Conservation (phyloP, 805 yeast genomes). For the Candida quercuum region DNA sequence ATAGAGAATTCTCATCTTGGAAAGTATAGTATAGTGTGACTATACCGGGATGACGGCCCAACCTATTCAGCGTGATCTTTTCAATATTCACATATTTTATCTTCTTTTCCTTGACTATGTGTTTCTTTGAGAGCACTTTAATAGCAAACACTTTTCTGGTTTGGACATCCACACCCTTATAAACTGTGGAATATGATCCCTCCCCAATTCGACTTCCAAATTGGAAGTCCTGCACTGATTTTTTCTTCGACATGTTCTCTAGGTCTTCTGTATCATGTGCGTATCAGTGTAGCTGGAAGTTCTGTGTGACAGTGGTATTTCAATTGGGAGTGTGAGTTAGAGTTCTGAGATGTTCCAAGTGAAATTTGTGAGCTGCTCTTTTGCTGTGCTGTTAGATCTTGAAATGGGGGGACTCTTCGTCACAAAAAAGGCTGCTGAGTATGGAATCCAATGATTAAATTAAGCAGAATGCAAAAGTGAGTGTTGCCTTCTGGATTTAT, state of each 20-base stretch:
- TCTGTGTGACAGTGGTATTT: too few species aligned
- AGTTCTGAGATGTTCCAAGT: too few species aligned
- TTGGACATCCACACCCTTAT: conserved; percentile 74
- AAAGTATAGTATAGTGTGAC: conserved; percentile 90
- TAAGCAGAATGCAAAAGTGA: too few species aligned
- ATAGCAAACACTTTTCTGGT: conserved; percentile 78
- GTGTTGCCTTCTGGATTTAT: too few species aligned
- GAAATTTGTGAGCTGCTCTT: too few species aligned
- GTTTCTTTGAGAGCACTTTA: conserved; percentile 85
- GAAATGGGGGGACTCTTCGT: too few species aligned
- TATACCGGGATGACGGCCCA: conserved; percentile 93
- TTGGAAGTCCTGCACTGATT: conserved; percentile 69
- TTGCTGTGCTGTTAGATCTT: too few species aligned
- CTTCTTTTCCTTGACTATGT: conserved; percentile 90
- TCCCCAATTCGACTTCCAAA: conserved; percentile 86
- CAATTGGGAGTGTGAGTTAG: too few species aligned
- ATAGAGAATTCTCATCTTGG: conserved; percentile 83
- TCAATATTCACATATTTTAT: conserved; percentile 95
- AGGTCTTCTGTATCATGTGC: too few species aligned
- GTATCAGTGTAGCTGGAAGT: too few species aligned
- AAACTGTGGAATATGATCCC: conserved; percentile 94
- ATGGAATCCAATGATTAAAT: too few species aligned
- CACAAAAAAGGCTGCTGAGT: too few species aligned
- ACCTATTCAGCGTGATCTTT: conserved; percentile 77
- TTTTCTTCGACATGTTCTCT: conserved; percentile 33